Base-by-base conservation (phyloP, 352 stramenopile genomes). In the Globisporangium nunn region DNA sequence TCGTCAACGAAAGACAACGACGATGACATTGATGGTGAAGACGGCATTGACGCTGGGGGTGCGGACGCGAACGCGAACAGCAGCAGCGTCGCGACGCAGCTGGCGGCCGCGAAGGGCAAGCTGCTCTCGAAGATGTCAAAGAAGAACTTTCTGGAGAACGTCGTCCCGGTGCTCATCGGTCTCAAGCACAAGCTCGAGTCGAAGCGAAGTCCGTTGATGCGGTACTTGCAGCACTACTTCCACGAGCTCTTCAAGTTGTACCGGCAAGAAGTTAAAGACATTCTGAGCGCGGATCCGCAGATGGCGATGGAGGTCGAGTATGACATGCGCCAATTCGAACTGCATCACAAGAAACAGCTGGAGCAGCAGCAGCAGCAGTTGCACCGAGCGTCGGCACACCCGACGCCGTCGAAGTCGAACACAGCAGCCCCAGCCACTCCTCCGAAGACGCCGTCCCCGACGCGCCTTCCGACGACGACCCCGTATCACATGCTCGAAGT, bases 131-230 rank as follows among this genome's bases (percentile, higher is more conserved):
- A 98, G 56, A 94, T 99, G 70, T 98, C 91, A 40, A 88, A 95
- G 63, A 98, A 98, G 70, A 98, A 99, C 65, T 89, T 98, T 46
- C 74, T 98, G 37, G 96, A 99, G 69, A 98, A 98, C 50, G 78
- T 99, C 2, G 84, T 99, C 10, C 96, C 96, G 0, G 94, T 98
- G 41, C 69, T 99, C 18, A 97, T 97, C 54, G 95, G 90, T 17
- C 78, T 99, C 35, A 98, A 98, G 68, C 85, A 92, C 55, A 89
- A 93, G 33, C 77, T 99, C 29, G 93, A 99, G 60, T 78, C 75
- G 18, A 96, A 91, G 60, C 85, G 91, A 52, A 98, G 93, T 56
- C 95, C 95, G 0, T 64, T 98, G 50, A 91, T 98, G 58, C 84
- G 91, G 46, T 87, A 98, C 58, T 65, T 98, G 54, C 94, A 98